Evolutionary conservation across 2,329 filamentous ascomycete species (phyloP), one percentile per base, ranked within the genome.

Genomic region (Curvularia verruculosa): DNA sequence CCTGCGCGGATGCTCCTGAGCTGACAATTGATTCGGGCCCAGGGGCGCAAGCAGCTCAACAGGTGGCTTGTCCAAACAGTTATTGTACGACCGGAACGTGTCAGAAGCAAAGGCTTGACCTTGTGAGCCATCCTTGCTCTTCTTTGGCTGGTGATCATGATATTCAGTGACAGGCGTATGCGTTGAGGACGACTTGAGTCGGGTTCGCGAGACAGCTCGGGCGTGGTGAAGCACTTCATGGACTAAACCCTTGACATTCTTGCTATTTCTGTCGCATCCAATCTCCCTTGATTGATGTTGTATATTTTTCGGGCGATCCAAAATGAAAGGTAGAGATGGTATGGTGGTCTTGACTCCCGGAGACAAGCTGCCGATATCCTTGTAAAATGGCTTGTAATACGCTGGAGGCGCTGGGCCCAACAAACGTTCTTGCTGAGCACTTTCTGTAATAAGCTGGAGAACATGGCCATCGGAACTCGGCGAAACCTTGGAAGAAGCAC

Each of bases 141-240:
- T 41, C 26, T 55, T 57, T 21, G 34, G 28, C 50, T 51, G 48
- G 15, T 59, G 46, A 0, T 61, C 53, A 24, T 26, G 53, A 52
- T 49, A 23, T 29, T 61, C 50, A 51, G 56, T 34, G 40, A 56
- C 36, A 24, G 49, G 40, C 19, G 49, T 44, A 45, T 62, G 48
- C 34, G 50, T 52, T 45, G 66, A 65, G 13, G 63, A 60, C 23
- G 65, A 63, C 50, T 60, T 49, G 59, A 63, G 66, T 39, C 51
- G 54, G 40, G 55, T 58, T n/a, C 63, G 62, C 31, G 66, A 69
- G 49, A 57, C 59, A 56, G 60, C 57, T 43, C 64, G 67, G 46
- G 68, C 61, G 34, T 62, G 66, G 19, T 67, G 64, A 37, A 69
- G 29, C 29, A 71, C 56, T 29, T 61, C 65, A 61, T 62, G 60